A percentile compares a stretch with the other conserved stretches of the same genome.
Conservation (phyloP, 176 grass and related monocot species). For the Zea luxurians region DNA sequence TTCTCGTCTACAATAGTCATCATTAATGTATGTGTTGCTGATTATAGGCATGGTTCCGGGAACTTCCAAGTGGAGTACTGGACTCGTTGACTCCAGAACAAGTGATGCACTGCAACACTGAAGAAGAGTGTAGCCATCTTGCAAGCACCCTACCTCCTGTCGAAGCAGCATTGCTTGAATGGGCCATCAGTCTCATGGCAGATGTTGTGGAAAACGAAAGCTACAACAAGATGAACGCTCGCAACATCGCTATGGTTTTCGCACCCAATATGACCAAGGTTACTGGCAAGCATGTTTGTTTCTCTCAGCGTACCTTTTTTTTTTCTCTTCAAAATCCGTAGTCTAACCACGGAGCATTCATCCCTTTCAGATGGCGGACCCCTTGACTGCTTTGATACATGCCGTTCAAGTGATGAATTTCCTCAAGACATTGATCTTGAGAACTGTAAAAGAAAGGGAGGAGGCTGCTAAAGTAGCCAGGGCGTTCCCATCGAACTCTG, state of each 20-base stretch:
- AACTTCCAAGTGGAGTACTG: conserved; percentile 79
- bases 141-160: conserved; percentile 55
- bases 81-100: conserved; percentile 76
- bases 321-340: not conserved
- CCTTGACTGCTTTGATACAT: conserved; percentile 90
- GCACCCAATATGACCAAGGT: conserved; percentile 99
- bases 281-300: conserved; percentile 19
- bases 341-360: conserved; percentile 8
- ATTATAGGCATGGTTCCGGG: conserved; percentile 85
- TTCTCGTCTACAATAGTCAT: conserved; percentile 16
- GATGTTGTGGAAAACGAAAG: conserved; percentile 77
- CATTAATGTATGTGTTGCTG: not conserved
- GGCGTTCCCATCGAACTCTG: conserved; percentile 42
- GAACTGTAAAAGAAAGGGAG: conserved; percentile 68
- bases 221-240: conserved; percentile 92
- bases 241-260: conserved; percentile 95
- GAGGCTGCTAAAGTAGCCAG: conserved; percentile 40
- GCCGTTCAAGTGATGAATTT: conserved; percentile 99
- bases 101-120: conserved; percentile 88
- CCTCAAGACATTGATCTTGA: conserved; percentile 78
- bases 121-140: conserved; percentile 78
- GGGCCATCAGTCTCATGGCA: conserved; percentile 90
- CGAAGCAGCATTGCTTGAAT: conserved; percentile 81
- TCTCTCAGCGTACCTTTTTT: not conserved
- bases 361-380: conserved; percentile 84